These are phyloP conservation scores for Talaromyces ruber DNA, from an alignment of 495 filamentous ascomycete species.

Conservation along the genomic window DNA sequence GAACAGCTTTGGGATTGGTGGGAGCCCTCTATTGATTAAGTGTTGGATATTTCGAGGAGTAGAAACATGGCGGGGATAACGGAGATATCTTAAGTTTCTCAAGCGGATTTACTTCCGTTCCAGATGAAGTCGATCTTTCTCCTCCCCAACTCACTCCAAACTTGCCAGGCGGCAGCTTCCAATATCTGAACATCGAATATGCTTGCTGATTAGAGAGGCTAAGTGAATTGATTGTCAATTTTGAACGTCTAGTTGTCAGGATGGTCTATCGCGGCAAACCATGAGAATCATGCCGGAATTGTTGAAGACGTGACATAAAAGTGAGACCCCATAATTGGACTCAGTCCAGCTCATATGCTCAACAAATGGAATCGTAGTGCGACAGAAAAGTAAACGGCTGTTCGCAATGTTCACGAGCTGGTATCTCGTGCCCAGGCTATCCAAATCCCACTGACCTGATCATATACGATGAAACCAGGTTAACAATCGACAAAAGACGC, in stretches of 20 bases:
- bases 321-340: background rate
- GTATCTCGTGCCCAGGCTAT: background rate
- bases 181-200: background rate
- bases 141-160: background rate
- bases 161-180: background rate
- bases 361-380: background rate
- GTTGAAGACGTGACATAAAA: conserved; percentile 4
- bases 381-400: background rate
- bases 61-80: background rate
- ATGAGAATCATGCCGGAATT: conserved; percentile 1
- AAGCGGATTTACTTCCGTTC: background rate
- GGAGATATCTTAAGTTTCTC: background rate
- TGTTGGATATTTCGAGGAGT: background rate
- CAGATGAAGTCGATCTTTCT: background rate
- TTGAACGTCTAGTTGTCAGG: background rate
- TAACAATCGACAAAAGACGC: background rate
- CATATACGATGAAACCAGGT: background rate
- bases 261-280: conserved; percentile 5
- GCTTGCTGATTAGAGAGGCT: background rate
- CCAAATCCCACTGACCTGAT: background rate
- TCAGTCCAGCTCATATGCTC: background rate
- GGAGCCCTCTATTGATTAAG: background rate
- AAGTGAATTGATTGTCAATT: background rate
- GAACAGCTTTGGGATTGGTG: too few species aligned
- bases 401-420: background rate